A percentile compares a stretch with the other conserved stretches of the same genome.
These are phyloP conservation scores for Insectozyma bohioensis DNA, from an alignment of 1,139 yeast genomes.

Conservation along the genomic window DNA sequence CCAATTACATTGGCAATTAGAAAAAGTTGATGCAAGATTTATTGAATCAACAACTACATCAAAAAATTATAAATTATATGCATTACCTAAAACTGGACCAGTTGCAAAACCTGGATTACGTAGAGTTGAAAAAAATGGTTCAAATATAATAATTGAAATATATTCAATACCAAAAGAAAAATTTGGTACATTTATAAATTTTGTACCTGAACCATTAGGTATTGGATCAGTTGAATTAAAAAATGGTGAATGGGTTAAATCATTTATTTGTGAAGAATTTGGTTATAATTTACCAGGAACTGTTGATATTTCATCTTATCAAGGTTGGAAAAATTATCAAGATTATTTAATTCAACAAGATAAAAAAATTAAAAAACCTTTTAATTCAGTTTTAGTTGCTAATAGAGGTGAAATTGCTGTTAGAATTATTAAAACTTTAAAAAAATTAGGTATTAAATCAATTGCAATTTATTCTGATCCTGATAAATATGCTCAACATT, in stretches of 20 bases:
- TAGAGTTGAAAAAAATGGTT: constrained; percentile 59
- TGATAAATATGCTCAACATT: constrained; percentile 88
- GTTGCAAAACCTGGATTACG: constrained; percentile 86
- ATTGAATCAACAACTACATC: constrained; percentile 68
- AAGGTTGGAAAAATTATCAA: constrained; percentile 84
- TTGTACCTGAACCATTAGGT: constrained; percentile 94
- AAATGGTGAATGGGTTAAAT: constrained; percentile 81
- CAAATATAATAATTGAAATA: constrained; percentile 68
- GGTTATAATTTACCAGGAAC: constrained; percentile 76
- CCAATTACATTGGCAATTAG: constrained; percentile 92
- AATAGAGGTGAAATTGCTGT: constrained; percentile 98
- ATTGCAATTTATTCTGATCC: constrained; percentile 91
- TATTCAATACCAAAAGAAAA: constrained; percentile 75
- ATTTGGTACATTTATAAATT: constrained; percentile 78
- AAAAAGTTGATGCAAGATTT: constrained; percentile 78
- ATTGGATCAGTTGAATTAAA: constrained; percentile 86
- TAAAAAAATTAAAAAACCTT: constrained; percentile 50
- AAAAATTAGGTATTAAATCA: constrained; percentile 71
- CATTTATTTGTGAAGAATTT: constrained; percentile 88
- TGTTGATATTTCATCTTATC: constrained; percentile 73
- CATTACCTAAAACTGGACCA: constrained; percentile 80
- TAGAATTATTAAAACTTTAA: constrained; percentile 83
- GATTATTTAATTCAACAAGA: constrained; percentile 30
- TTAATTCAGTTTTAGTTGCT: constrained; percentile 84
- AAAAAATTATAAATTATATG: constrained; percentile 71